phyloP scores from a whole-genome alignment of 2,329 filamentous ascomycete species.

The Talaromyces sp. region DNA sequence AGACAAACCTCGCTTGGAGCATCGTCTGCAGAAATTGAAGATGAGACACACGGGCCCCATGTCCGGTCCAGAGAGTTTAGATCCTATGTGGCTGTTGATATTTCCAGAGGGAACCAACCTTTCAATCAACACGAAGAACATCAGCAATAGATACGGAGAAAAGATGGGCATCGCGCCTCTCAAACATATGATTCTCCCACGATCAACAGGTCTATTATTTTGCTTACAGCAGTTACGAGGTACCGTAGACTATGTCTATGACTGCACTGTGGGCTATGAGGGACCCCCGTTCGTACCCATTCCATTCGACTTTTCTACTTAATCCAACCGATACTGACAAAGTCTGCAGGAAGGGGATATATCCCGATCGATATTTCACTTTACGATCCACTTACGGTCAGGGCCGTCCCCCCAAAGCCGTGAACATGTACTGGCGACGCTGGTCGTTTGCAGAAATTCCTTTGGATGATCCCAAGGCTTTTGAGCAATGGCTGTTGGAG shows the following conservation, averaged over 20 bases:
- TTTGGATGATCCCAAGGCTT: conserved; percentile 64
- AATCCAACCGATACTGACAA: neutral
- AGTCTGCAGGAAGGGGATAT: conserved; percentile 61
- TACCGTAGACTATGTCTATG: conserved; percentile 61
- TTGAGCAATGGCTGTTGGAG: conserved; percentile 78
- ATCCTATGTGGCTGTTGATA: conserved; percentile 64
- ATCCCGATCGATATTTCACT: conserved; percentile 86
- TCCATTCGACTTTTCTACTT: neutral
- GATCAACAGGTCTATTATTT: conserved; percentile 57
- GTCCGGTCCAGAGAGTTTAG: conserved; percentile 41
- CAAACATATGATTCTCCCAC: conserved; percentile 56
- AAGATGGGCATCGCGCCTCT: conserved; percentile 55
- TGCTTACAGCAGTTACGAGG: conserved; percentile 55
- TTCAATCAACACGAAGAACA: conserved; percentile 51
- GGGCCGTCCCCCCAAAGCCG: conserved; percentile 83
- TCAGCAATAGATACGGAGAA: conserved; percentile 52
- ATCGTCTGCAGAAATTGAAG: conserved; percentile 54
- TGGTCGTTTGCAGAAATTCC: conserved; percentile 79
- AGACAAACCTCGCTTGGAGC: conserved; percentile 55
- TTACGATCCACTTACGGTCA: conserved; percentile 82
- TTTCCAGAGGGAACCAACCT: conserved; percentile 63
- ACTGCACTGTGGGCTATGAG: conserved; percentile 92
- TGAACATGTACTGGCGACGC: conserved; percentile 94
- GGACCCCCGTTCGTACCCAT: conserved; percentile 69
- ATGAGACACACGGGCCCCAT: conserved; percentile 46